Evolutionary conservation across 2,329 filamentous ascomycete species (phyloP).

Genomic region (Arthroderma sp.): DNA sequence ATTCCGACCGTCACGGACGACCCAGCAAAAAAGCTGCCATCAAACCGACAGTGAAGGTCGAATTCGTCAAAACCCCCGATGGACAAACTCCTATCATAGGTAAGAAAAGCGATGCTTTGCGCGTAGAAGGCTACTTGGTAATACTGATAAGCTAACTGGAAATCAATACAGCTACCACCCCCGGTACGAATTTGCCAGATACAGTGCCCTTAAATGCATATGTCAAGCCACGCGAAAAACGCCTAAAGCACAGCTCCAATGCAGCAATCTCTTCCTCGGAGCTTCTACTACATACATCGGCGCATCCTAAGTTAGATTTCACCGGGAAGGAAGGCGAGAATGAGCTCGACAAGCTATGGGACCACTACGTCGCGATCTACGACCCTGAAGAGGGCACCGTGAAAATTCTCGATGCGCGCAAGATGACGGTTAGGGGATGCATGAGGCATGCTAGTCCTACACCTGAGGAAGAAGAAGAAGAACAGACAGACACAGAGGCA

Average conservation of each 20-base stretch:
- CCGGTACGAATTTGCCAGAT: constrained; percentile 15
- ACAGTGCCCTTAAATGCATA: constrained; percentile 27
- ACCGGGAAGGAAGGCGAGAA: constrained; percentile 39
- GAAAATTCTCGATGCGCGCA: constrained; percentile 41
- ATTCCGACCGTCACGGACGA: constrained; percentile 29
- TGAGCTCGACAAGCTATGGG: constrained; percentile 38
- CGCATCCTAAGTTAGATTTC: constrained; percentile 48
- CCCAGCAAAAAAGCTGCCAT: constrained; percentile 38
- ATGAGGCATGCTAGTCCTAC: constrained; percentile 18
- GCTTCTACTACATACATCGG: constrained; percentile 47
- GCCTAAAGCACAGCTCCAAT: constrained; percentile 19
- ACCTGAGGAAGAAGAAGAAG: constrained; percentile 14
- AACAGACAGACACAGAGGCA: constrained; percentile 15
- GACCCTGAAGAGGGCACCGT: constrained; percentile 41
- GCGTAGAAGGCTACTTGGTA: background rate
- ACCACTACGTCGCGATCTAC: constrained; percentile 49
- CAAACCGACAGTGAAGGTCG: constrained; percentile 26
- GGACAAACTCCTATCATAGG: constrained; percentile 38
- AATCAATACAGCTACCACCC: constrained; percentile 13
- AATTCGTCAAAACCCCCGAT: constrained; percentile 35
- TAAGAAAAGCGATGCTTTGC: constrained; percentile 18
- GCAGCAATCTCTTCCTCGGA: constrained; percentile 31
- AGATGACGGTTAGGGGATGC: constrained; percentile 41
- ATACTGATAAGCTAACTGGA: no score
- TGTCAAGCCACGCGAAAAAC: constrained; percentile 36